Percentiles rank a stretch among this genome's conserved stretches.
Evolutionary conservation across 768 basidiomycete species (phyloP).

Genomic region (Fomitopsis pulvina): DNA sequence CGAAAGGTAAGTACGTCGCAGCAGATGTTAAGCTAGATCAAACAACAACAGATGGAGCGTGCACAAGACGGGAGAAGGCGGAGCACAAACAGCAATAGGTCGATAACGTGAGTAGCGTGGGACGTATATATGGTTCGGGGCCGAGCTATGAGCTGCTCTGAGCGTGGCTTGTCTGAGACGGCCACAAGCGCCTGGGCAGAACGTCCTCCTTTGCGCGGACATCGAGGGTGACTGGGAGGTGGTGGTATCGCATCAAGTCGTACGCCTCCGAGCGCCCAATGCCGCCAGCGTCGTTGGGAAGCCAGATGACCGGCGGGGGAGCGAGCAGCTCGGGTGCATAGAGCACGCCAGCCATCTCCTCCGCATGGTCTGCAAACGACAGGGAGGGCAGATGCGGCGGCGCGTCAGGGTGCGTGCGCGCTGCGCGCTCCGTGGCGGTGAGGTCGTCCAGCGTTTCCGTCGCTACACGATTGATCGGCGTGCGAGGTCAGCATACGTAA

Average conservation of each 20-base stretch:
- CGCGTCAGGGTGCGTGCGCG: slow-evolving; percentile 71
- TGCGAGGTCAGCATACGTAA: background rate
- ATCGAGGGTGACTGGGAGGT: slow-evolving; percentile 64
- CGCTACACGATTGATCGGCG: slow-evolving; percentile 25
- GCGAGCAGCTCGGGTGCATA: slow-evolving; percentile 81
- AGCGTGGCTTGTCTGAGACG: slow-evolving; percentile 8
- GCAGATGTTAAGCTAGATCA: too few relatives aligned
- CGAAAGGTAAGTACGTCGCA: too few relatives aligned
- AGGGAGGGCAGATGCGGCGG: slow-evolving; percentile 66
- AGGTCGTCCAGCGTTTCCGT: slow-evolving; percentile 80
- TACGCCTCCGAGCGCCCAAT: slow-evolving; percentile 69
- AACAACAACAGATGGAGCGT: too few relatives aligned
- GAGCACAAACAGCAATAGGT: background rate
- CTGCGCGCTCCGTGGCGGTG: slow-evolving; percentile 70
- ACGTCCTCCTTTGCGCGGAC: slow-evolving; percentile 51
- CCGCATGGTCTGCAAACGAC: slow-evolving; percentile 68
- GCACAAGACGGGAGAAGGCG: too few relatives aligned
- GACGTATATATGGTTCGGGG: too few relatives aligned
- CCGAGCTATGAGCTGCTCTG: background rate
- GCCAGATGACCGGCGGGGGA: slow-evolving; percentile 75
- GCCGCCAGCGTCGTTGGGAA: slow-evolving; percentile 73
- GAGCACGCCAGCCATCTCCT: slow-evolving; percentile 70
- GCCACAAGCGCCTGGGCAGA: slow-evolving; percentile 24
- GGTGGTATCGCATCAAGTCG: slow-evolving; percentile 71
- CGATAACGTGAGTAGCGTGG: background rate